Evolutionary conservation across 768 basidiomycete genomes (phyloP).

Genomic region (Paxillus rubicundulus): DNA sequence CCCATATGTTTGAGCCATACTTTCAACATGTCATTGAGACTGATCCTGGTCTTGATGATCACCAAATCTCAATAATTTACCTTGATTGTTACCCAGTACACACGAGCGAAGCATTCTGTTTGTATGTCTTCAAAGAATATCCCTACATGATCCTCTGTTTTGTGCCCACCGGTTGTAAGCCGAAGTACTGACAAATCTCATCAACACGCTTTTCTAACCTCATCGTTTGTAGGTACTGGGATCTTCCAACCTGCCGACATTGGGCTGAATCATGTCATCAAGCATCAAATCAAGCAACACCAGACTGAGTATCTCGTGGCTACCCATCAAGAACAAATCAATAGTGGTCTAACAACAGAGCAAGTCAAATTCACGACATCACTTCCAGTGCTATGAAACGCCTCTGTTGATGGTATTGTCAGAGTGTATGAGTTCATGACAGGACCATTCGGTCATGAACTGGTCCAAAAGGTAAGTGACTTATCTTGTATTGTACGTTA

Average conservation of each 20-base stretch:
- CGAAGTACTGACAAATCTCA: too few species aligned
- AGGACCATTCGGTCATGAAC: conserved; percentile 6
- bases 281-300: conserved; percentile 21
- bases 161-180: too few species aligned
- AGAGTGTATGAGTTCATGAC: conserved; percentile 16
- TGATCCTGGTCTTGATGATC: conserved; percentile 4
- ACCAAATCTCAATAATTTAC: conserved; percentile 21
- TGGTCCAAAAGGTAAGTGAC: conserved; percentile 16
- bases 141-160: background rate
- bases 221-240: too few species aligned
- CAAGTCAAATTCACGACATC: conserved; percentile 18
- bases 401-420: conserved; percentile 17
- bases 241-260: conserved; percentile 30
- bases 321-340: conserved; percentile 13
- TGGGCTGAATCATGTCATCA: conserved; percentile 28
- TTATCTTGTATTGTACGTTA: background rate
- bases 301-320: conserved; percentile 14
- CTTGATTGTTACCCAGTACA: conserved; percentile 32
- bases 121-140: conserved; percentile 4
- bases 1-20: conserved; percentile 15
- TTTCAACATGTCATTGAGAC: conserved; percentile 4
- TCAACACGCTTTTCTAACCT: too few species aligned
- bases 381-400: conserved; percentile 18
- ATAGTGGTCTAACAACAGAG: conserved; percentile 12
- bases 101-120: conserved; percentile 18